phyloP scores from a whole-genome alignment of 2,329 filamentous ascomycete genomes.

The Claviceps capensis region DNA sequence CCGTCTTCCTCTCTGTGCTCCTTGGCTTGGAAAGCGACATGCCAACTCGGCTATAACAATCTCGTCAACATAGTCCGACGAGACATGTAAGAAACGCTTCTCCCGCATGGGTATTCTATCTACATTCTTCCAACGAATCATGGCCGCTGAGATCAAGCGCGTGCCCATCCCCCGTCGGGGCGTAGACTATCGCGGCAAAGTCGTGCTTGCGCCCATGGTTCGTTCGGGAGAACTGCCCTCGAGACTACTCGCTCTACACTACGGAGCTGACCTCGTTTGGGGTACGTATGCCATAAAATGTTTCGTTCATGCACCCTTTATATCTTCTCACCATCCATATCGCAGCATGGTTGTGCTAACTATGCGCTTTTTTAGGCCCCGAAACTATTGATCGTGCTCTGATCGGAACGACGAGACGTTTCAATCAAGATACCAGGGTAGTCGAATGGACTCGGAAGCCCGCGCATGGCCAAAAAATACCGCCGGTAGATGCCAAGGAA shows the following conservation, averaged over 20 bases:
- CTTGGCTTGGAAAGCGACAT: background rate
- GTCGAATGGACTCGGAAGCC: slow-evolving; percentile 74
- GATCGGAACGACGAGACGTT: slow-evolving; percentile 68
- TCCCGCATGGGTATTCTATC: slow-evolving; percentile 16
- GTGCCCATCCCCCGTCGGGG: slow-evolving; percentile 79
- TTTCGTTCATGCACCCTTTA: background rate
- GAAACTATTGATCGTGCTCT: slow-evolving; percentile 89
- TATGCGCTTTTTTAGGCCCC: slow-evolving; percentile 43
- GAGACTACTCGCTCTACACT: slow-evolving; percentile 76
- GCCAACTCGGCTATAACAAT: background rate
- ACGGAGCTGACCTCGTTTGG: slow-evolving; percentile 95
- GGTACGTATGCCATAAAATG: slow-evolving; percentile 34
- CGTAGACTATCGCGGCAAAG: slow-evolving; percentile 84
- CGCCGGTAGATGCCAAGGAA: slow-evolving; percentile 37
- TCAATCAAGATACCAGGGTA: slow-evolving; percentile 63
- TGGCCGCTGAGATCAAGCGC: slow-evolving; percentile 46
- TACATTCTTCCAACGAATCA: slow-evolving; percentile 32
- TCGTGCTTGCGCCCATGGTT: slow-evolving; percentile 96
- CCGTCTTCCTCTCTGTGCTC: background rate
- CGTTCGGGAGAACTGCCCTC: slow-evolving; percentile 92
- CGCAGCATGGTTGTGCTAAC: background rate
- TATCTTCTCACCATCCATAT: background rate
- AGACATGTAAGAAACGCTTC: slow-evolving; percentile 8
- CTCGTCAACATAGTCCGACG: background rate
- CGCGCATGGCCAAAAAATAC: slow-evolving; percentile 52